Evolutionary conservation across 2,329 filamentous ascomycete species (phyloP).

Genomic region (Tolypocladium endophyticum): DNA sequence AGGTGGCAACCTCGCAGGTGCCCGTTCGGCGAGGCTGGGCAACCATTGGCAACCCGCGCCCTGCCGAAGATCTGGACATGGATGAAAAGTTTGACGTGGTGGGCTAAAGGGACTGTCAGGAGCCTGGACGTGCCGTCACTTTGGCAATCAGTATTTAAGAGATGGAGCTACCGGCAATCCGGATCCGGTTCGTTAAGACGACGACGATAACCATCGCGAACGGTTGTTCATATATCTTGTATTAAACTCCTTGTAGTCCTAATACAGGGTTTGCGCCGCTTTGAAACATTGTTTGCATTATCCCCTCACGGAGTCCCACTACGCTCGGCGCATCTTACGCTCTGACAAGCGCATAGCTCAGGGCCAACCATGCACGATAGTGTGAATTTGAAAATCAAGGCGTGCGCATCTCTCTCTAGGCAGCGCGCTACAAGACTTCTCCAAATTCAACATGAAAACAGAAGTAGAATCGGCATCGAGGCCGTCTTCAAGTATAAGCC

Average conservation of each 20-base stretch:
- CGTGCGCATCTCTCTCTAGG: no score
- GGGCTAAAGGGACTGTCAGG: background rate
- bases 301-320: no score
- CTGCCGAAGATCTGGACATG: slow-evolving; percentile 17
- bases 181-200: background rate
- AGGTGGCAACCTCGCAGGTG: slow-evolving; percentile 5
- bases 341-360: no score
- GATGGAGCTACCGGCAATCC: background rate
- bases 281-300: no score
- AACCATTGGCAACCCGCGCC: slow-evolving; percentile 13
- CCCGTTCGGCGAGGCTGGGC: slow-evolving; percentile 21
- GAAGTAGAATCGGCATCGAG: background rate
- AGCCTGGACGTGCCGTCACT: background rate
- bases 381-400: no score
- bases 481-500: no score
- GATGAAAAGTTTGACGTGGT: slow-evolving; percentile 23
- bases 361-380: no score
- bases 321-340: no score
- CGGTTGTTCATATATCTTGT: background rate
- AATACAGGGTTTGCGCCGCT: no score
- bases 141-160: no score
- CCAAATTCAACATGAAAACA: background rate
- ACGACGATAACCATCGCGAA: background rate
- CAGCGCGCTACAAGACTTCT: no score
- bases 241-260: no score